Conservation (phyloP, 768 basidiomycete genomes). For the Leccinum arenicola region DNA sequence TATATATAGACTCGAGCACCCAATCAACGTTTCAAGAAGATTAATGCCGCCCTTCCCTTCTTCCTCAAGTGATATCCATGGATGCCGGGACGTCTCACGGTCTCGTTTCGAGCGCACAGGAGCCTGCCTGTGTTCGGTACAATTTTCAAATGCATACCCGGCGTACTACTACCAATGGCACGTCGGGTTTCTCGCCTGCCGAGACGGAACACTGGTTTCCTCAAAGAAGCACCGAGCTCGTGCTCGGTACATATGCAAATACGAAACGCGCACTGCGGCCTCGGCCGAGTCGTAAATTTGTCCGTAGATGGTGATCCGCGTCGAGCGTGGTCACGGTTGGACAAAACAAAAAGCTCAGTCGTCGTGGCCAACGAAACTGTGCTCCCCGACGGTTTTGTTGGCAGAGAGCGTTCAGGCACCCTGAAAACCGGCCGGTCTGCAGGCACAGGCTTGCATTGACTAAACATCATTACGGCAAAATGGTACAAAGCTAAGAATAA, state of each 20-base stretch:
- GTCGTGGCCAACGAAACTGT: too few relatives aligned
- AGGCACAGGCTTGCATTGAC: too few relatives aligned
- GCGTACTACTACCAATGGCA: not conserved
- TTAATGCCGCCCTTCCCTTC: not conserved
- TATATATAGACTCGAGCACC: not conserved
- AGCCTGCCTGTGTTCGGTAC: not conserved
- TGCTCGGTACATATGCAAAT: not conserved
- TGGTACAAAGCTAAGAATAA: too few relatives aligned
- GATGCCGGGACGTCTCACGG: not conserved
- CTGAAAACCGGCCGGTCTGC: too few relatives aligned
- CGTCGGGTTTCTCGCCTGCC: not conserved
- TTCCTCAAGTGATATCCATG: not conserved
- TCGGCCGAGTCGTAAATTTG: not conserved
- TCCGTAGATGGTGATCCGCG: too few relatives aligned
- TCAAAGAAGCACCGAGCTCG: not conserved
- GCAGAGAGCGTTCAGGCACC: too few relatives aligned
- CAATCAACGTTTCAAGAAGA: not conserved
- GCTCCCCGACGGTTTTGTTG: too few relatives aligned
- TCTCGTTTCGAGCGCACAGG: not conserved
- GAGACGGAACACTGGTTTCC: not conserved
- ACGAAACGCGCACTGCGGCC: not conserved
- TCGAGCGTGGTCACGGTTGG: too few relatives aligned
- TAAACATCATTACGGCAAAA: too few relatives aligned
- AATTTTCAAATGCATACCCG: not conserved
- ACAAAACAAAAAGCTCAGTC: too few relatives aligned